These are phyloP conservation scores for Phaffia tasmanica DNA, from an alignment of 768 basidiomycete genomes.

Conservation along the genomic window DNA sequence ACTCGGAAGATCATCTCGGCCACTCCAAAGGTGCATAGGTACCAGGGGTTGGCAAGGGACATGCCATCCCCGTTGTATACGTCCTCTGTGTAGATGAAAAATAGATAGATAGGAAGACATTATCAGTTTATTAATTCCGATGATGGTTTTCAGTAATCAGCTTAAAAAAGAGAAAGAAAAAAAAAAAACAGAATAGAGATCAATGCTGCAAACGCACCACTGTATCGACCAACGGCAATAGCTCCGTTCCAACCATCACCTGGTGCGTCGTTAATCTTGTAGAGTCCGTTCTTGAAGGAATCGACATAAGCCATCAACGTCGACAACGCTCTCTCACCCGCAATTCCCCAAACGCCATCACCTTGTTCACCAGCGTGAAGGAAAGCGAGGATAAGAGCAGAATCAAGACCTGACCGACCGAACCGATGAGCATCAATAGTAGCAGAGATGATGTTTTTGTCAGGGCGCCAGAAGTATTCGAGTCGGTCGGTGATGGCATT, in stretches of 20 bases:
- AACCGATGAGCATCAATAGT: conserved; percentile 13
- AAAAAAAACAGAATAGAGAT: too few relatives aligned
- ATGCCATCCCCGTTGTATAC: conserved; percentile 37
- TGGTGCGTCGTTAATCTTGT: conserved; percentile 32
- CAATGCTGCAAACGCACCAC: conserved; percentile 25
- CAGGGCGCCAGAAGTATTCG: conserved; percentile 30
- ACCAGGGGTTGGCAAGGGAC: conserved; percentile 38
- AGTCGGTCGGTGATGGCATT: conserved; percentile 23
- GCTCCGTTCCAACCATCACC: conserved; percentile 27
- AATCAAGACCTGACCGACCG: conserved; percentile 32
- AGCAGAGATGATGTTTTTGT: conserved; percentile 18
- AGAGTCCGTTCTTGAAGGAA: conserved; percentile 33
- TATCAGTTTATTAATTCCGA: background rate
- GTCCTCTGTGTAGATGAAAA: conserved; percentile 30
- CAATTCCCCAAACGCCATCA: conserved; percentile 4
- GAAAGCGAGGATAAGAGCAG: conserved; percentile 34
- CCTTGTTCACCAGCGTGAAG: conserved; percentile 27
- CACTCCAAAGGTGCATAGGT: conserved; percentile 15
- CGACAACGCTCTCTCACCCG: conserved; percentile 28
- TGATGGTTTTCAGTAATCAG: too few relatives aligned
- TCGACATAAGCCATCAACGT: conserved; percentile 33
- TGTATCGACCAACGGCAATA: conserved; percentile 34
- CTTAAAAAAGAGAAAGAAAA: background rate
- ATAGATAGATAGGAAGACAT: background rate
- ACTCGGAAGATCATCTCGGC: conserved; percentile 4